Conservation (phyloP, 352 stramenopile genomes). For the Globisporangium barbulae region DNA sequence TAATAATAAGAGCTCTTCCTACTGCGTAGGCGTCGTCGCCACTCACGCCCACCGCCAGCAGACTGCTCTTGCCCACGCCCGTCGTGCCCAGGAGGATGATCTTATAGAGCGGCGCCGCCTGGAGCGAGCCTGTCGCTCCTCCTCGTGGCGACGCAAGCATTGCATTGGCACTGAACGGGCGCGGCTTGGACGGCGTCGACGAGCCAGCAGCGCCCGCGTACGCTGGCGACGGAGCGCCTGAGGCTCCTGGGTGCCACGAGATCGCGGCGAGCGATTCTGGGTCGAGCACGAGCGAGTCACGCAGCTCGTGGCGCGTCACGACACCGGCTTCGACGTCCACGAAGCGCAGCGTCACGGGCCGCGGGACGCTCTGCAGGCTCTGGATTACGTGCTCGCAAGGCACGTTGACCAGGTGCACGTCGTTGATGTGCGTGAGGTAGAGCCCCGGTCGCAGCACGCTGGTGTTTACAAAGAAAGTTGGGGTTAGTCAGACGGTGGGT, state of each 20-base stretch:
- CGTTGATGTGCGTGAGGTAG: constrained; percentile 82
- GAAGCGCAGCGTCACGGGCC: constrained; percentile 63
- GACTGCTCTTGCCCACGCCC: constrained; percentile 76
- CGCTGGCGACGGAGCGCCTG: constrained; percentile 9
- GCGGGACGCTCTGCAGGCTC: constrained; percentile 51
- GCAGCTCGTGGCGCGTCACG: constrained; percentile 69
- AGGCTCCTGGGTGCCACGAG: constrained; percentile 14
- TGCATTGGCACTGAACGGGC: neutral
- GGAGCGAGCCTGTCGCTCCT: neutral
- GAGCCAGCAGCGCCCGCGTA: neutral
- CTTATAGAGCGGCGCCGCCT: constrained; percentile 47
- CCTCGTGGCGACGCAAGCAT: neutral
- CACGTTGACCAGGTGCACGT: constrained; percentile 55
- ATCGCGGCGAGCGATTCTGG: constrained; percentile 18
- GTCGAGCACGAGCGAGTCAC: constrained; percentile 57
- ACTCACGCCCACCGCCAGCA: constrained; percentile 59
- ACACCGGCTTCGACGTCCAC: constrained; percentile 76
- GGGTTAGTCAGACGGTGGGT: neutral
- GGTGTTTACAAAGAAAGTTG: neutral
- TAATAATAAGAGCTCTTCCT: neutral
- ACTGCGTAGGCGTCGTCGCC: constrained; percentile 52
- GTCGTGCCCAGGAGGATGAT: constrained; percentile 78
- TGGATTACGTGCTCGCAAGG: constrained; percentile 68
- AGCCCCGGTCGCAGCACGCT: constrained; percentile 62
- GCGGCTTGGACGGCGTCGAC: constrained; percentile 3